phyloP scores from a whole-genome alignment of 2,329 filamentous ascomycete genomes.

The Canariomyces notabilis region DNA sequence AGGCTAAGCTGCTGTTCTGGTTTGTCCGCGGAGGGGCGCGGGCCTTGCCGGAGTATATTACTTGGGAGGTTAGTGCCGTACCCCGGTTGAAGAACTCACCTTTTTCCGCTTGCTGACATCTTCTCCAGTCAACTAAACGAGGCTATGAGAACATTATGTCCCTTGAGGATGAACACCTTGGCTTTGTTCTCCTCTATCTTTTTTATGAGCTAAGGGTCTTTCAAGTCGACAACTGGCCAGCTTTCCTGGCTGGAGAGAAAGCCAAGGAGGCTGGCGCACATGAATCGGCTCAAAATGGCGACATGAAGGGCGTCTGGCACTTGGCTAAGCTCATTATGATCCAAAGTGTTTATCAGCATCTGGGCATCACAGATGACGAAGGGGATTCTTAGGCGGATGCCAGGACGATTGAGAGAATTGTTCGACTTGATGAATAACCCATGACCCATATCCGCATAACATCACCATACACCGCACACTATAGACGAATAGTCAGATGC shows the following conservation, averaged over 20 bases:
- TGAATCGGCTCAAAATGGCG: no score
- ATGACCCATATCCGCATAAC: no score
- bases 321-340: no score
- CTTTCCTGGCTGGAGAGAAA: constrained; percentile 6
- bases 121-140: constrained; percentile 8
- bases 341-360: no score
- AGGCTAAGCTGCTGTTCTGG: constrained; percentile 28
- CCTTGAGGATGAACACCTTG: constrained; percentile 6
- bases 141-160: constrained; percentile 17
- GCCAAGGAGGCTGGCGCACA: not conserved
- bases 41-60: constrained; percentile 19
- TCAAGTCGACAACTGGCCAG: constrained; percentile 12
- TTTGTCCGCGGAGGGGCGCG: constrained; percentile 24
- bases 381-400: no score
- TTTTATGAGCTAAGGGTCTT: constrained; percentile 15
- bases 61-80: constrained; percentile 28
- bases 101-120: not conserved
- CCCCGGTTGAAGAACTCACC: no score
- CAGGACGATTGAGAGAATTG: no score
- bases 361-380: no score
- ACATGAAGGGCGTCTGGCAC: no score
- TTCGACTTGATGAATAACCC: no score
- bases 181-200: not conserved
- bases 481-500: no score
- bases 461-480: no score